Percentiles rank a stretch among this genome's conserved stretches.
These are phyloP conservation scores for Stagonosporopsis chrysanthemi DNA, from an alignment of 2,329 filamentous ascomycete species.

Conservation along the genomic window DNA sequence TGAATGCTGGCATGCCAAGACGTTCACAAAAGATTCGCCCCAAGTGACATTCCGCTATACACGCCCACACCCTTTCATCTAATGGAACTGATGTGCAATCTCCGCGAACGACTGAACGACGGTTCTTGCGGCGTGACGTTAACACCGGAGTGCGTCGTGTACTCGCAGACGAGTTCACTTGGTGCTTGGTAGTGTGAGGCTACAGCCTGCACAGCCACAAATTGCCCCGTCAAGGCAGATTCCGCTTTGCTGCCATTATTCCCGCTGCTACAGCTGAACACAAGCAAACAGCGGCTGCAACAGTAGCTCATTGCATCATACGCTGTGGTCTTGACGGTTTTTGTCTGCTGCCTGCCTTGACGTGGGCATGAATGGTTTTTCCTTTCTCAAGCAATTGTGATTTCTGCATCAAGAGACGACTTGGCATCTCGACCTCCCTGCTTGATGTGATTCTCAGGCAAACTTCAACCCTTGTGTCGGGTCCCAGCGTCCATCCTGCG, in stretches of 20 bases:
- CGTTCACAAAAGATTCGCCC: not conserved
- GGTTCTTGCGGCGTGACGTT: conserved; percentile 17
- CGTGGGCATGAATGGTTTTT: not conserved
- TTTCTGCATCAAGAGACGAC: not conserved
- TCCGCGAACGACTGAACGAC: conserved; percentile 4
- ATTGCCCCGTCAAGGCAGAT: conserved; percentile 31
- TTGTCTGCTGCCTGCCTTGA: not conserved
- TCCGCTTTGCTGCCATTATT: conserved; percentile 14
- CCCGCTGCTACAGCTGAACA: conserved; percentile 10
- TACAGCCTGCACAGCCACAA: conserved; percentile 34
- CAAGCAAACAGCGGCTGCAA: not conserved
- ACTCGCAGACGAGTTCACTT: conserved; percentile 19
- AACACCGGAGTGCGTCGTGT: conserved; percentile 19
- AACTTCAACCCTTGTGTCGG: conserved; percentile 50
- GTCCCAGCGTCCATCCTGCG: conserved; percentile 51
- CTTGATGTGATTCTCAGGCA: conserved; percentile 29
- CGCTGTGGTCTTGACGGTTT: not conserved
- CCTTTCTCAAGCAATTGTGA: not conserved
- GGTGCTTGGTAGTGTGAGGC: not conserved
- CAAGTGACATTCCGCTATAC: not conserved
- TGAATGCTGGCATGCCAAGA: conserved; percentile 7
- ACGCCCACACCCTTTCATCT: not conserved
- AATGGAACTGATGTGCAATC: not conserved
- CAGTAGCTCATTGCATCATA: conserved; percentile 4
- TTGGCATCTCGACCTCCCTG: not conserved